Base-by-base conservation (phyloP, 2,329 filamentous ascomycete genomes). In the Cytospora paraplurivora region DNA sequence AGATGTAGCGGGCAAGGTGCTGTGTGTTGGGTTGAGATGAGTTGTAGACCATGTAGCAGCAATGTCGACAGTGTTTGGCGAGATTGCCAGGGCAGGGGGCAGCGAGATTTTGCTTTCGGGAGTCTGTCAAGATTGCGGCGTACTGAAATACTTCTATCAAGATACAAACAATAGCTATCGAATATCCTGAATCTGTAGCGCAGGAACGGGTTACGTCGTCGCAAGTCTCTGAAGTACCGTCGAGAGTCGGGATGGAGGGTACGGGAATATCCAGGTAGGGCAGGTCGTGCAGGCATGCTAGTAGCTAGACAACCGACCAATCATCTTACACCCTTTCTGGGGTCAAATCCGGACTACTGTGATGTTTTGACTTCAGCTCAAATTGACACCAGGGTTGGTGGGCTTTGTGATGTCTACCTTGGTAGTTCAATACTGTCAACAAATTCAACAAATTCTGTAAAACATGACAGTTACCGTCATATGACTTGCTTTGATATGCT, bases 281-380 rank as follows among this genome's bases (percentile, higher is more conserved):
- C n/a, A 47, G 41, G 41, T 21, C 7, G 44, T 19, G 44, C 58
- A 55, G 32, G 58, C 50, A 34, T 21, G 11, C 10, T 12, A 17
- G 13, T 11, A 38, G 7, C 38, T 52, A 4, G 12, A 7, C 1
- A 5, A 21, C 7, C 7, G 52, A 49, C 64, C 64, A 66, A 66
- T 66, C 50, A 51, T 66, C 62, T 66, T 66, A 66, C 61, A 66
- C 41, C 49, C 10, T 38, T 60, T 34, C 13, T 34, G 19, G 17
- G n/a, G 27, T 27, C 6, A 32, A 52, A 27, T 41, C 3, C 38
- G n/a, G 15, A 19, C 34, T 7, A 12, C 11, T 41, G 27, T 4
- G 27, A 27, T 27, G 27, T 27, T 4, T 27, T 27, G 27, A 27
- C 27, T 27, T 27, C 27, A 27, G 27, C 27, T 27, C 27, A 27